Evolutionary conservation across 2,329 filamentous ascomycete species (phyloP), one percentile per base, ranked within the genome.

Genomic region (Tolypocladium amazonense): DNA sequence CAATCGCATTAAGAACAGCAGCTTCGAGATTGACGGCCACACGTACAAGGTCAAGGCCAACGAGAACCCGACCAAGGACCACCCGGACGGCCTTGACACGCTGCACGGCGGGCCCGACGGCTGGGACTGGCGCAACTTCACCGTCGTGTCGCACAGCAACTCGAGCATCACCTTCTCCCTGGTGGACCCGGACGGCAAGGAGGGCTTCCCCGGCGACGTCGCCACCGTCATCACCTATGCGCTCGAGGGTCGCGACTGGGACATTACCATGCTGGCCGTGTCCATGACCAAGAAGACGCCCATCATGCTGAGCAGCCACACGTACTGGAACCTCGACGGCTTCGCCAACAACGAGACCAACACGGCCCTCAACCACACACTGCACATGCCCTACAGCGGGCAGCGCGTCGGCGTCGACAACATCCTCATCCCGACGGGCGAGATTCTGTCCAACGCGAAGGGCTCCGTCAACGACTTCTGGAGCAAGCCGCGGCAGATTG

Each of bases 301-400:
- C 56, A 90, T 93, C 71, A 92, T 93, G 89, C 79, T 93, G 60
- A 89, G 82, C 69, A 81, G 77, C 65, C 79, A 89, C 77, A 84
- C 83, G 9, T 93, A 93, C 79, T 93, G 89, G 89, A 92, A 92
- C 71, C 78, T 93, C 53, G 89, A 92, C 68, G 89, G 86, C 39
- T 93, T 89, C 67, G 80, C 87, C 67, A 90, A 92, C 75, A 84
- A 87, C 60, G 80, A 88, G 70, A 89, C 87, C 2, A 77, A 79
- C 60, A 78, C 76, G 1, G 81, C 82, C 18, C 78, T 89, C 58
- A 89, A 92, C 75, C 87, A 92, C 76, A 88, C 86, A 18, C 79
- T 92, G 54, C 80, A 86, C 70, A 70, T 92, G 70, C 89, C 89
- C 4, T 90, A 89, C 75, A 85, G 84, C 57, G 87, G 87, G 43